Base-by-base conservation (phyloP, 352 stramenopile species). In the Phytopythium delawarense region DNA sequence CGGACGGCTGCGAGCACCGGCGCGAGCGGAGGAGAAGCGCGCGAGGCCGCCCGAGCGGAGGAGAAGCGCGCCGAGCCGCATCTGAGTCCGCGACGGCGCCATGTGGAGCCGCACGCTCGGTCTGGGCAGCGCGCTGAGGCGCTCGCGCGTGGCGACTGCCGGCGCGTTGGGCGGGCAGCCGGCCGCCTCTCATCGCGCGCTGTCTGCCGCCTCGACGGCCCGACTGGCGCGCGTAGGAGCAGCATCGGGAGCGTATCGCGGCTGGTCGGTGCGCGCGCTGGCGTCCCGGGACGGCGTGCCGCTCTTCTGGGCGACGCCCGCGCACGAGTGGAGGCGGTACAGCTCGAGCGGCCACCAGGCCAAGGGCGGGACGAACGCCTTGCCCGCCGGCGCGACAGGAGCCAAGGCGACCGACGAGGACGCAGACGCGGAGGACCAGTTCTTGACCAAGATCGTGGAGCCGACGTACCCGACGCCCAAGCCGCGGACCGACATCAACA, bases 401-500 rank as follows among this genome's bases (percentile, higher is more conserved):
- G 35, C 2, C 46, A 52, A 52, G 23, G 5, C 23, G 46, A 7
- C 8, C 23, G 51, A 35, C 7, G 57, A 56, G 11, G 34, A 67
- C 23, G 57, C 61, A 13, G 69, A 76, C 39, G 61, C 65, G 12
- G 70, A 75, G 28, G 66, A 82, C 39, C 69, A 66, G 25, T 70
- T 74, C 54, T 56, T 71, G 23, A 79, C 66, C 53, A 75, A 75
- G 61, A 55, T 67, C 21, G 64, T 80, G 23, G 72, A 86, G 50
- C 67, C 71, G 25, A 77, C 70, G 61, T 77, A 79, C 59, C 77
- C 72, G 15, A 67, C 44, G 35, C 75, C 69, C 39, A 82, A 84
- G 59, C 79, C 74, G n/a, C 79, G 79, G 20, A 87, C 83, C 39
- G 86, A 94, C 59, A 84, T 94, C 50, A 92, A 92, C 72, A 89